These are phyloP conservation scores for Pyrenula massariospora DNA, from an alignment of 495 filamentous ascomycete genomes.

Conservation along the genomic window DNA sequence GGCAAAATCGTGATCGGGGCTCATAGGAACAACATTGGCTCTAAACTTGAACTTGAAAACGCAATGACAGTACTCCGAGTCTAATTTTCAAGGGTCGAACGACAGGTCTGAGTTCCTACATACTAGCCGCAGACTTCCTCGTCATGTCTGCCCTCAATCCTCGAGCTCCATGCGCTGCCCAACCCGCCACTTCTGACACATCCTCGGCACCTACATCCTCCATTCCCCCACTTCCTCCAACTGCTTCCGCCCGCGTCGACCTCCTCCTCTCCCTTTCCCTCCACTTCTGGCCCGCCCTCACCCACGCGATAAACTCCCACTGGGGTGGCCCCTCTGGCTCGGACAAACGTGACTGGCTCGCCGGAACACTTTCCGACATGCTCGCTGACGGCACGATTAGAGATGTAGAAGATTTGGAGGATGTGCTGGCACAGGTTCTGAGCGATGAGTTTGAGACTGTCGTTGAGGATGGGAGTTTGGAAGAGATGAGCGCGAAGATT, in stretches of 20 bases:
- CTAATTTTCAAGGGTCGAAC: too few relatives aligned
- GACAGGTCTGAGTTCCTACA: too few relatives aligned
- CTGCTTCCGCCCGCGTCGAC: constrained; percentile 48
- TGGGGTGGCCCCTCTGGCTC: constrained; percentile 79
- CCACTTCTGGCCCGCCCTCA: constrained; percentile 75
- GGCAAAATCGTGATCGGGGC: too few relatives aligned
- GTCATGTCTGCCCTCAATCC: background rate
- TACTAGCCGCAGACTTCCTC: background rate
- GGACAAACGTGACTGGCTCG: constrained; percentile 95
- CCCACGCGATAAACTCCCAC: constrained; percentile 70
- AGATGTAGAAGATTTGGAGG: constrained; percentile 73
- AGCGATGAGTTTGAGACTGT: constrained; percentile 88
- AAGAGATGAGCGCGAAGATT: constrained; percentile 59
- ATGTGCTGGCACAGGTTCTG: constrained; percentile 76
- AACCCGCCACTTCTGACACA: background rate
- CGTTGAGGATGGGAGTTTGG: constrained; percentile 79
- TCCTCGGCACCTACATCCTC: background rate
- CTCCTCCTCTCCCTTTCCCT: constrained; percentile 69
- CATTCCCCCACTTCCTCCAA: background rate
- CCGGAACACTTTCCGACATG: constrained; percentile 76
- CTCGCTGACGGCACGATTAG: constrained; percentile 59
- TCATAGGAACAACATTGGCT: too few relatives aligned
- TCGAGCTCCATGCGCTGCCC: background rate
- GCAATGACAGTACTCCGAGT: too few relatives aligned
- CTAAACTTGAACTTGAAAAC: too few relatives aligned